phyloP scores from a whole-genome alignment of 805 yeast genomes.

The Candida sanyiensis region DNA sequence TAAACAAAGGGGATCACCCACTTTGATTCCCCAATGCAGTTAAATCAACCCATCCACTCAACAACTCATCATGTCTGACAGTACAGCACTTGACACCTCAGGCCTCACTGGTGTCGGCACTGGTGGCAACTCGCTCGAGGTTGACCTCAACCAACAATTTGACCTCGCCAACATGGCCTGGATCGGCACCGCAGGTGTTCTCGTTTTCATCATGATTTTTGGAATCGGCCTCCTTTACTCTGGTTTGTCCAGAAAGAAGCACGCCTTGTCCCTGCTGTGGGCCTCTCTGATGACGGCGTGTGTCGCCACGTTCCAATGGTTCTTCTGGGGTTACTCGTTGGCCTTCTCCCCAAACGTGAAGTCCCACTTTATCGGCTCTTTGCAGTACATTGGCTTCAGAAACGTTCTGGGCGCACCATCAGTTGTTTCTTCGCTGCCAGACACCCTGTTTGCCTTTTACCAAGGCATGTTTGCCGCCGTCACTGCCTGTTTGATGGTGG shows the following conservation, averaged over 20 bases:
- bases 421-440: conserved; percentile 69
- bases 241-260: conserved; percentile 91
- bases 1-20: background rate
- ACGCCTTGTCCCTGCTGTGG: conserved; percentile 92
- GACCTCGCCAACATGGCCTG: conserved; percentile 79
- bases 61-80: conserved; percentile 6
- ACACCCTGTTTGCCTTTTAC: conserved; percentile 80
- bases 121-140: conserved; percentile 75
- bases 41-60: background rate
- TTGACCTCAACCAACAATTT: conserved; percentile 65
- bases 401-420: conserved; percentile 79
- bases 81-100: background rate
- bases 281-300: conserved; percentile 87
- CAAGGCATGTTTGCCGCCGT: conserved; percentile 97
- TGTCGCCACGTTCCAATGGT: conserved; percentile 89
- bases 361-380: conserved; percentile 69
- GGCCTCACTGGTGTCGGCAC: conserved; percentile 57
- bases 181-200: conserved; percentile 69
- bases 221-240: conserved; percentile 93
- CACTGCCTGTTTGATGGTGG: conserved; percentile 90
- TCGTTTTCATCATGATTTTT: conserved; percentile 95
- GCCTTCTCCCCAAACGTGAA: conserved; percentile 66
- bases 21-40: background rate
- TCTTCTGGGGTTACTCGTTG: conserved; percentile 95
- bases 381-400: conserved; percentile 75